Evolutionary conservation across 1,284 basidiomycete genomes (phyloP).

Genomic region (Moesziomyces sp.): DNA sequence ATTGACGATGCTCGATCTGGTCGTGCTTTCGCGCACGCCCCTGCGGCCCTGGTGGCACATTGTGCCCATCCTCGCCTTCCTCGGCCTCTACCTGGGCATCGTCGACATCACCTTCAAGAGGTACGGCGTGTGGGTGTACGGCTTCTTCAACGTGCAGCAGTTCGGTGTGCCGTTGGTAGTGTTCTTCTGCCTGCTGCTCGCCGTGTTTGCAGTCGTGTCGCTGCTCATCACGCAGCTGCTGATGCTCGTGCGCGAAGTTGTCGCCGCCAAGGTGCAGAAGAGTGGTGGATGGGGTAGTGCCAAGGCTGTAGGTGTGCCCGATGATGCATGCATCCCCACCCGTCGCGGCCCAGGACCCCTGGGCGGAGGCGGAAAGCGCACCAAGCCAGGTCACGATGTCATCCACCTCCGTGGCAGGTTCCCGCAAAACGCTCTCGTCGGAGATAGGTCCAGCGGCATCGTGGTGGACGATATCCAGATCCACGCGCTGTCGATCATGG

Average conservation of each 20-base stretch:
- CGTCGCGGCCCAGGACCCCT: constrained; percentile 48
- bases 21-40: constrained; percentile 72
- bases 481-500: constrained; percentile 16
- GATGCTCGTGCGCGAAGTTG: constrained; percentile 40
- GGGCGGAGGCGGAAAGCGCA: constrained; percentile 42
- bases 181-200: constrained; percentile 38
- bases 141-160: constrained; percentile 48
- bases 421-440: constrained; percentile 29
- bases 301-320: constrained; percentile 34
- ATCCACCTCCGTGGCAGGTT: constrained; percentile 27
- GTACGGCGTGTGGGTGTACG: constrained; percentile 39
- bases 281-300: constrained; percentile 47
- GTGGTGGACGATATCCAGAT: constrained; percentile 26
- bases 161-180: constrained; percentile 37
- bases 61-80: constrained; percentile 71
- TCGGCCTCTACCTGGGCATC: constrained; percentile 75
- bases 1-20: constrained; percentile 74
- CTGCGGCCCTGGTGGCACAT: constrained; percentile 73
- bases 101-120: constrained; percentile 44
- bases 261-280: constrained; percentile 34
- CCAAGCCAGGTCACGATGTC: constrained; percentile 23
- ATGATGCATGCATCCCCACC: constrained; percentile 52
- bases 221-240: constrained; percentile 46
- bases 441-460: constrained; percentile 16
- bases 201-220: constrained; percentile 29